phyloP scores from a whole-genome alignment of 257 asterid genomes.

The Mentha longifolia region DNA sequence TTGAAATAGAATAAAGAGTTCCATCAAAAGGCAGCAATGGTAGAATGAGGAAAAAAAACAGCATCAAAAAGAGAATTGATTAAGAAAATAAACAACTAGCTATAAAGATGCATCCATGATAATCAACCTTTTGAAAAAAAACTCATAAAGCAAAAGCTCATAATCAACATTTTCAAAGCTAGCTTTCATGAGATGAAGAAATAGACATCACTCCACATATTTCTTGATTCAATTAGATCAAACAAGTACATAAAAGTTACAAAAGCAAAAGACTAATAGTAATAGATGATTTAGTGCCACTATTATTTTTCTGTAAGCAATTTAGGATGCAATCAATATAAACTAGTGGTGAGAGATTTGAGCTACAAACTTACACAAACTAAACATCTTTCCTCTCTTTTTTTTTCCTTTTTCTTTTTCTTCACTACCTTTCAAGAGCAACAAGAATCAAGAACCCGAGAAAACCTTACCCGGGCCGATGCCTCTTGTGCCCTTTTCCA shows the following conservation, averaged over 20 bases:
- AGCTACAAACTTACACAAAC: conserved; percentile 31
- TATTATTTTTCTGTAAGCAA: conserved; percentile 36
- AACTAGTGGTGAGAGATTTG: conserved; percentile 27
- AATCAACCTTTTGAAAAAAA: conserved; percentile 55
- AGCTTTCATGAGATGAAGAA: conserved; percentile 39
- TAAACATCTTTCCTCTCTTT: conserved; percentile 3
- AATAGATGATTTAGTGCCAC: conserved; percentile 32
- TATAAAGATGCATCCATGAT: conserved; percentile 37
- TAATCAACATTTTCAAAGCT: conserved; percentile 29
- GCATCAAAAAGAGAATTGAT: conserved; percentile 34
- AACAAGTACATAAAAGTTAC: conserved; percentile 42
- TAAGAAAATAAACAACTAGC: conserved; percentile 33
- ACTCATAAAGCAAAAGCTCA: conserved; percentile 46
- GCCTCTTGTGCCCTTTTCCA: conserved; percentile 69
- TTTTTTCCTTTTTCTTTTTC: too few relatives aligned
- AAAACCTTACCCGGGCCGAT: conserved; percentile 50
- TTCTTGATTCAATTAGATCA: conserved; percentile 46
- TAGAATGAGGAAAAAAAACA: conserved; percentile 27
- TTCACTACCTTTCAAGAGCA: conserved; percentile 29
- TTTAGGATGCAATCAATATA: conserved; percentile 32
- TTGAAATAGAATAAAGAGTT: conserved; percentile 4
- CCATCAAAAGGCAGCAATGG: conserved; percentile 37
- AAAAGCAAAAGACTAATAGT: conserved; percentile 24
- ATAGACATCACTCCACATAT: too few relatives aligned
- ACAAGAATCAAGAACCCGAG: conserved; percentile 33